Evolutionary conservation across 352 stramenopile species (phyloP), one percentile per base, ranked within the genome.

Genomic region (Globisporangium barbulae): DNA sequence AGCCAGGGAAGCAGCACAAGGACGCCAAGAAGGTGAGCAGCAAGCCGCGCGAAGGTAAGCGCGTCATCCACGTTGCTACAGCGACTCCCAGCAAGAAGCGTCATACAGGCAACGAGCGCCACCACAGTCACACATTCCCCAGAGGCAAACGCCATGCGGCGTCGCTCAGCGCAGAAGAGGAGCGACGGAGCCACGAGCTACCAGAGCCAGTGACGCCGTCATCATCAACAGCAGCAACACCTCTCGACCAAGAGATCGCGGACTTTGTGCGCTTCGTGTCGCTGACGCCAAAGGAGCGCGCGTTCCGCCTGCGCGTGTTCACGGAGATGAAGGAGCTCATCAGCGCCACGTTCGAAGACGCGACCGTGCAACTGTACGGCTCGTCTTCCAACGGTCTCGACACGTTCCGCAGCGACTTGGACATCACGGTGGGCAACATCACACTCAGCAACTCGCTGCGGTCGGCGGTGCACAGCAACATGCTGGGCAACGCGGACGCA

Each of bases 401-500:
- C 53, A 92, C 81, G 5, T 92, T 92, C 56, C 76, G 83, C 0
- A 92, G 83, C 63, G 83, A 92, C 53, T 39, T 92, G 53, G 83
- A 92, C 61, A 80, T 92, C 48, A 86, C 81, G 1, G 78, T 92
- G 12, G 81, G 83, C 15, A 83, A 87, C 61, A 68, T 88, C 8
- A 59, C 62, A 4, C 58, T 80, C 28, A 59, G 64, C 10, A 59
- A 61, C n/a, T 70, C 69, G 12, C 54, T 69, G 25, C 60, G 59
- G 12, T 59, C 61, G 30, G 61, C 58, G n/a, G 55, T 57, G 10
- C 53, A 69, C 25, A 63, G 28, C 19, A 33, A 25, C 1, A 56
- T 59, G 35, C 35, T 41, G 19, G 48, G 21, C 7, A 63, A 57
- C 7, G 17, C 21, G 2, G 25, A 52, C 3, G 37, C 67, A 21